Base-by-base conservation (phyloP, 768 basidiomycete genomes). In the Lactarius vividus region DNA sequence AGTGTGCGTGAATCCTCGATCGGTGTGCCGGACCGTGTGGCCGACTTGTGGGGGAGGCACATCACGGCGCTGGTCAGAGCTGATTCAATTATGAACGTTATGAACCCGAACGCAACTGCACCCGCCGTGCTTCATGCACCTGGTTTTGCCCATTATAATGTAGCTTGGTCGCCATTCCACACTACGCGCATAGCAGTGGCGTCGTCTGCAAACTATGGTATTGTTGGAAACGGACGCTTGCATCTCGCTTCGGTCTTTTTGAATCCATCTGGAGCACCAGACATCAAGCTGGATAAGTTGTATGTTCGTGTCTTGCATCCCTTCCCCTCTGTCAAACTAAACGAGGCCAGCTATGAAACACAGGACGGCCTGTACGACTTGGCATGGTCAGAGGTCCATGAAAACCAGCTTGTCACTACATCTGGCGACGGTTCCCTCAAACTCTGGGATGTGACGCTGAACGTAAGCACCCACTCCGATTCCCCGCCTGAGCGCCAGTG, bases 351-450 rank as follows among this genome's bases (percentile, higher is more conserved):
- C 67, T 96, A 88, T 71, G 93, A 95, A 74, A 88, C 93, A 0
- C 92, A 94, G 75, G 95, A 96, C 72, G 92, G 89, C 0, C 77
- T 96, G 9, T 96, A 89, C 74, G 94, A 96, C 72, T 79, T 94
- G 57, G 94, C 96, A 0, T 98, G 96, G 96, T 95, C 92, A 40
- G 96, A 98, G 78, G 76, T 87, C 37, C 93, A 97, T 76, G 95
- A 96, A 78, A 94, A 96, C 73, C 96, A 98, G 73, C 77, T 98
- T 42, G 88, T 91, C 2, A 87, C 93, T 1, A 91, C 86, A 0
- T 94, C 92, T 10, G 96, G 94, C 55, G 94, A 97, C 72, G 95
- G 95, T 2, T 90, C 92, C 16, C 83, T 97, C 72, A 88, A 87
- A 74, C 79, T 98, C 35, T 98, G 95, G 92, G 96, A 98, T 74